These are phyloP conservation scores for Lactifluus subvellereus DNA, from an alignment of 768 basidiomycete genomes.

Conservation along the genomic window DNA sequence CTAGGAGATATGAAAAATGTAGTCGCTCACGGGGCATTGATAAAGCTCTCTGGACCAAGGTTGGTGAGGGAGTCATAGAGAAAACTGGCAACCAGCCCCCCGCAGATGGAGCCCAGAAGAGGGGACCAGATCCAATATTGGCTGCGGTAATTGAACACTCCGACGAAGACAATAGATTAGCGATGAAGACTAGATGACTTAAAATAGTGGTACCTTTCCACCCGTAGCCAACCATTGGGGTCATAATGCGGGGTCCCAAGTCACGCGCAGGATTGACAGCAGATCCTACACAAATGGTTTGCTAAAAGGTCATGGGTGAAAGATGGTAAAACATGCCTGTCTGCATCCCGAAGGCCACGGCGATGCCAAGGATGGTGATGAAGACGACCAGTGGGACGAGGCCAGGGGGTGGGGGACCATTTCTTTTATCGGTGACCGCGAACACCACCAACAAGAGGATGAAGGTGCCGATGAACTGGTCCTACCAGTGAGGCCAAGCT, in stretches of 20 bases:
- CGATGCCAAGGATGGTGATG: conserved; percentile 54
- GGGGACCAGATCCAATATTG: no score
- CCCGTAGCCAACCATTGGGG: no score
- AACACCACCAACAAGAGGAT: conserved; percentile 51
- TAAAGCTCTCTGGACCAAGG: conserved; percentile 46
- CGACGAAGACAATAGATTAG: not conserved
- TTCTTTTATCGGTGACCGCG: conserved; percentile 28
- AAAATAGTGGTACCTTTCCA: not conserved
- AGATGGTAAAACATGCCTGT: conserved; percentile 32
- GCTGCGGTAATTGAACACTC: no score
- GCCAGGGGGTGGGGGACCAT: conserved; percentile 39
- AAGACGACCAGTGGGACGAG: conserved; percentile 53
- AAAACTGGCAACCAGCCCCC: conserved; percentile 48
- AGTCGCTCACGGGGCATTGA: conserved; percentile 49
- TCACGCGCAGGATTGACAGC: conserved; percentile 71
- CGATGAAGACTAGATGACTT: not conserved
- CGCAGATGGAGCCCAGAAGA: conserved; percentile 41
- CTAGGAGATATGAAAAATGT: not conserved
- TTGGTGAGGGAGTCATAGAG: conserved; percentile 56
- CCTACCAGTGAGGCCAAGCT: not conserved
- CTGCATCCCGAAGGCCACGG: conserved; percentile 52
- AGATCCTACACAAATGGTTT: conserved; percentile 35
- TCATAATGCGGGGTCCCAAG: conserved; percentile 57
- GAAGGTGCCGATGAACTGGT: conserved; percentile 46
- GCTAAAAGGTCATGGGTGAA: not conserved